These are phyloP conservation scores for Artemisia argyi DNA, from an alignment of 129 eudicot species.

Conservation along the genomic window DNA sequence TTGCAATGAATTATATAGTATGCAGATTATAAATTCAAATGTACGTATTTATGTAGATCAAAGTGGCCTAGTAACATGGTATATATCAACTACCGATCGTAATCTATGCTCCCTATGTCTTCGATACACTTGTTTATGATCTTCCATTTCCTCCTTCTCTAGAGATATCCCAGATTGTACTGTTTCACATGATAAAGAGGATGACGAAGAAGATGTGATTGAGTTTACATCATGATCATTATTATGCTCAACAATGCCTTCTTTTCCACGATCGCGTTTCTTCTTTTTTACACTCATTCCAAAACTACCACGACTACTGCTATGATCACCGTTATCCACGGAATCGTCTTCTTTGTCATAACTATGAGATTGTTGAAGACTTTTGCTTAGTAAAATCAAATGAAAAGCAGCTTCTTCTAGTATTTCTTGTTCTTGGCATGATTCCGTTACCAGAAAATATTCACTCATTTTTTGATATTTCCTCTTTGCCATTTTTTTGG, in stretches of 20 bases:
- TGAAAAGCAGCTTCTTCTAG: slow-evolving; percentile 34
- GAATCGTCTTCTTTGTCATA: neutral
- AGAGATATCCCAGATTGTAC: slow-evolving; percentile 17
- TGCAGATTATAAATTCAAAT: no score
- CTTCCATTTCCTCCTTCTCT: neutral
- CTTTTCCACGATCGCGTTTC: slow-evolving; percentile 4
- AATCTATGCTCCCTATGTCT: neutral
- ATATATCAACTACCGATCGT: slow-evolving; percentile 26
- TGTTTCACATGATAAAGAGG: slow-evolving; percentile 9
- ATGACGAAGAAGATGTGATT: slow-evolving; percentile 1
- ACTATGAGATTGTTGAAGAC: neutral
- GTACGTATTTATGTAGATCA: neutral
- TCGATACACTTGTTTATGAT: neutral
- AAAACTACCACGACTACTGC: neutral
- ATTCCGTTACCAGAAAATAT: slow-evolving; percentile 2
- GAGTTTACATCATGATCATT: slow-evolving; percentile 7
- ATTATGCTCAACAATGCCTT: neutral
- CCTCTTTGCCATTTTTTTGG: neutral
- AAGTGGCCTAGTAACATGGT: slow-evolving; percentile 15
- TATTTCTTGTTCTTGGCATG: slow-evolving; percentile 20
- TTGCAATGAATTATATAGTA: no score
- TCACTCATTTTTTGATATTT: neutral
- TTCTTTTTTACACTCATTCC: slow-evolving; percentile 9
- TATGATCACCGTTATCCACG: neutral
- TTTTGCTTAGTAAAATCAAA: slow-evolving; percentile 28